A percentile compares a stretch with the other conserved stretches of the same genome.
These are phyloP conservation scores for Lippia alba DNA, from an alignment of 305 asterid genomes.

Conservation along the genomic window DNA sequence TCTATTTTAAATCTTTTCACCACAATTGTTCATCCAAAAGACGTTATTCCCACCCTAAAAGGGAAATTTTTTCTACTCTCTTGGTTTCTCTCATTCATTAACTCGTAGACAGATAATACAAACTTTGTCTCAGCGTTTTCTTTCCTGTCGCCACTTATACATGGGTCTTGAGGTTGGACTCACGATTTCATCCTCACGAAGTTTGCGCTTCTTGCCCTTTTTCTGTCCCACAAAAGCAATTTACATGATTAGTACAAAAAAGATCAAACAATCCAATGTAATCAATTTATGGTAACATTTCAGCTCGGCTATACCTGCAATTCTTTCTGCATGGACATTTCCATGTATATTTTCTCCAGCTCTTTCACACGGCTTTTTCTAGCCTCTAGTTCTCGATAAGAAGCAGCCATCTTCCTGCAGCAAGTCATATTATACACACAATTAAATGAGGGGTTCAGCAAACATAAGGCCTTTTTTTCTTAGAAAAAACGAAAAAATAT, in stretches of 20 bases:
- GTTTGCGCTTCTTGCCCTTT: conserved; percentile 81
- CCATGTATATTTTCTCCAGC: conserved; percentile 72
- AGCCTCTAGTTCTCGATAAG: conserved; percentile 79
- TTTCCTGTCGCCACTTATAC: conserved; percentile 81
- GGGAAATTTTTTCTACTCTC: not conserved
- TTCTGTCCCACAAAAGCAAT: conserved; percentile 53
- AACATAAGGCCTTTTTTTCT: not conserved
- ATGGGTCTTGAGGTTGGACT: conserved; percentile 62
- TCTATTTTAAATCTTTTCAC: not conserved
- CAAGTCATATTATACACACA: not conserved
- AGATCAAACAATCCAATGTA: not conserved
- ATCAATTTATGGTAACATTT: not conserved
- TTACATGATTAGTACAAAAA: conserved; percentile 3
- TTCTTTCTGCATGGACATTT: conserved; percentile 88
- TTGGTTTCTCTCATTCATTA: not conserved
- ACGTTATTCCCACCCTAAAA: not conserved
- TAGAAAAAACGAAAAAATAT: too few relatives aligned
- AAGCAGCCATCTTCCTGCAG: conserved; percentile 66
- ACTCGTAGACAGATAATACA: not conserved
- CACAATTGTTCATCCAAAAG: not conserved
- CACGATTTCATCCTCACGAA: conserved; percentile 79
- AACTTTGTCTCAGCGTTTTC: conserved; percentile 56
- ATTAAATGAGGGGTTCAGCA: not conserved
- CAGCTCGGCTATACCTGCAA: conserved; percentile 55
- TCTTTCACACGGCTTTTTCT: conserved; percentile 70